Evolutionary conservation across 306 rosid species (phyloP).

Genomic region (Cicer bijugum): DNA sequence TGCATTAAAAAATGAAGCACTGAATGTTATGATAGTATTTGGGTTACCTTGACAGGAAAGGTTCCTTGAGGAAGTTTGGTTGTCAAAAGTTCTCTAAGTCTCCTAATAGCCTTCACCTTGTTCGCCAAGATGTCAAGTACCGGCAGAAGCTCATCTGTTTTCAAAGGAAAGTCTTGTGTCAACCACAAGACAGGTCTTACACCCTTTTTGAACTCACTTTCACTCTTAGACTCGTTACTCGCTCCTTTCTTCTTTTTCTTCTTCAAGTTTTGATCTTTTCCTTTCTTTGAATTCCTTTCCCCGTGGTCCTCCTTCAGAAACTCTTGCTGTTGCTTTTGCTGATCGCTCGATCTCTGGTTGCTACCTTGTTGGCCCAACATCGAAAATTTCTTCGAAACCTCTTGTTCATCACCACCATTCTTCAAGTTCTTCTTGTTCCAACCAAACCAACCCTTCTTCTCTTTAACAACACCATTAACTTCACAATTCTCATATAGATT

Average conservation of each 20-base stretch:
- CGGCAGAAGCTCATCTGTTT: constrained; percentile 96
- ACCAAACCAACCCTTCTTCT: constrained; percentile 93
- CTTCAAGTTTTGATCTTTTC: constrained; percentile 76
- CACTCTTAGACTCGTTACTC: constrained; percentile 72
- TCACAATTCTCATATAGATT: constrained; percentile 59
- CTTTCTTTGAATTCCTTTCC: constrained; percentile 62
- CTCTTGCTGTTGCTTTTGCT: constrained; percentile 70
- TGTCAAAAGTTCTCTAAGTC: constrained; percentile 96
- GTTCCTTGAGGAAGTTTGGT: constrained; percentile 95
- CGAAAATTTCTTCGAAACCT: constrained; percentile 78
- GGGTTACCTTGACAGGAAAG: constrained; percentile 88
- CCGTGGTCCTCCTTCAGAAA: constrained; percentile 60
- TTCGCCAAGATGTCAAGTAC: constrained; percentile 93
- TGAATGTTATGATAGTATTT: constrained; percentile 26
- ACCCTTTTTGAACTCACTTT: constrained; percentile 94
- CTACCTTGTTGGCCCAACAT: constrained; percentile 63
- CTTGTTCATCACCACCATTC: constrained; percentile 64
- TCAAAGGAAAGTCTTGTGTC: constrained; percentile 93
- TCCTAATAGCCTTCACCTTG: constrained; percentile 96
- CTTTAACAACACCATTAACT: constrained; percentile 68
- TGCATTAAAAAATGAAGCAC: neutral
- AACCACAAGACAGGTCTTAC: constrained; percentile 97
- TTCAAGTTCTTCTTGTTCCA: constrained; percentile 85
- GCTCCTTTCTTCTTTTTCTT: constrained; percentile 87
- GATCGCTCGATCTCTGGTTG: constrained; percentile 51